These are phyloP conservation scores for Populus davidiana DNA, from an alignment of 345 rosid genomes.

Conservation along the genomic window DNA sequence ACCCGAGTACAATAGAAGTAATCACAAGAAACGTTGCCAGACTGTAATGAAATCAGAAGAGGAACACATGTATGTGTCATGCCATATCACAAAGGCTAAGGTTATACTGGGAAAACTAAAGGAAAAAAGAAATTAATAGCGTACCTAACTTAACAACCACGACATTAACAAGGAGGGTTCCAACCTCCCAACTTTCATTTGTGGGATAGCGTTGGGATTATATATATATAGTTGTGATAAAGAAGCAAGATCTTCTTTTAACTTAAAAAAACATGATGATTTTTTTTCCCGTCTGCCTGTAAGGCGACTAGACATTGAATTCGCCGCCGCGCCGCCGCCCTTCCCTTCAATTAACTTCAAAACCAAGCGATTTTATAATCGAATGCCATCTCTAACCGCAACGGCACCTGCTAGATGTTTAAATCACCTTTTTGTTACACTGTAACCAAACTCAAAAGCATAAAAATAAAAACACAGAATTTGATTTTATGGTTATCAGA, in stretches of 20 bases:
- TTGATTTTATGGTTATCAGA: too few species aligned
- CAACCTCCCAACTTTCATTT: background rate
- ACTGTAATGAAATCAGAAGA: conserved; percentile 32
- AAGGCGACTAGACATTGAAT: conserved; percentile 11
- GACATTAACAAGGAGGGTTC: conserved; percentile 3
- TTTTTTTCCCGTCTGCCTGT: background rate
- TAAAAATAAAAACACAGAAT: too few species aligned
- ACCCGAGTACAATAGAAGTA: background rate
- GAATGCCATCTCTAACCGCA: conserved; percentile 33
- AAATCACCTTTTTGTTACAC: background rate
- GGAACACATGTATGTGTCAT: conserved; percentile 7
- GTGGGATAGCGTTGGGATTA: background rate
- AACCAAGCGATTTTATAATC: conserved; percentile 32
- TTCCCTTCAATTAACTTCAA: conserved; percentile 25
- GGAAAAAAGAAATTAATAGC: too few species aligned
- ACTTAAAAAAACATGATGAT: conserved; percentile 19
- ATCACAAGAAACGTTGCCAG: conserved; percentile 1
- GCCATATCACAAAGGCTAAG: background rate
- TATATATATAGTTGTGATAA: conserved; percentile 27
- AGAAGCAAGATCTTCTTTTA: conserved; percentile 33
- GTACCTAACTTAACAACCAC: conserved; percentile 17
- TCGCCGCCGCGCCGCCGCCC: background rate
- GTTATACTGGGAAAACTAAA: too few species aligned
- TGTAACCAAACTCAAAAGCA: background rate
- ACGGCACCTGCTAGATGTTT: conserved; percentile 5